Percentiles rank a stretch among this genome's conserved stretches.
Conservation (phyloP, 164 flowering plant genomes). For the Liquidambar formosana region DNA sequence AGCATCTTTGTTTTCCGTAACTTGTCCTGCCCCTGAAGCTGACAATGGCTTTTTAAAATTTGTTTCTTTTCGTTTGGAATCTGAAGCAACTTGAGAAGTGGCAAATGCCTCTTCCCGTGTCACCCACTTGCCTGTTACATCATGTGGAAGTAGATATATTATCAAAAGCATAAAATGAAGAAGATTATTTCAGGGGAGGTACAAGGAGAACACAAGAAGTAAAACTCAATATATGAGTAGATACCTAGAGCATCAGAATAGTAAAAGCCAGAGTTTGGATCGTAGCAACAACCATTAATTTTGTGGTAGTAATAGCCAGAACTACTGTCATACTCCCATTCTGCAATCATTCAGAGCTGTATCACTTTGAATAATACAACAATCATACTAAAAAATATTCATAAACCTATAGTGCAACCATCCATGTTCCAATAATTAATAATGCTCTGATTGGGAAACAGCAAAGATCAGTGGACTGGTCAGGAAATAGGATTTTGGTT, state of each 20-base stretch:
- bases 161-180: neutral
- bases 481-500: neutral
- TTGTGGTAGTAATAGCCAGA: slow-evolving; percentile 76
- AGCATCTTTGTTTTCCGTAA: slow-evolving; percentile 32
- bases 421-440: neutral
- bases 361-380: slow-evolving; percentile 27
- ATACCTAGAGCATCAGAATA: slow-evolving; percentile 78
- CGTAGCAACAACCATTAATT: slow-evolving; percentile 62
- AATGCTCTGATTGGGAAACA: neutral
- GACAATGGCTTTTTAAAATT: slow-evolving; percentile 33
- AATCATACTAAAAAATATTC: slow-evolving; percentile 8
- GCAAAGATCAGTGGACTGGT: neutral
- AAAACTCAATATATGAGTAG: no score
- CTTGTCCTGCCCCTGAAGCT: slow-evolving; percentile 22
- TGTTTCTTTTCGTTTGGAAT: slow-evolving; percentile 29
- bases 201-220: neutral
- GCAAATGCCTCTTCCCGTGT: slow-evolving; percentile 74
- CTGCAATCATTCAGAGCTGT: slow-evolving; percentile 53
- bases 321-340: slow-evolving; percentile 69
- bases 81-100: slow-evolving; percentile 38
- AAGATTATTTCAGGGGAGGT: neutral
- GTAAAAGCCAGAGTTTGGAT: slow-evolving; percentile 86
- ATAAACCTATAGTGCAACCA: neutral
- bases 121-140: slow-evolving; percentile 82
- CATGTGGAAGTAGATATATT: neutral